phyloP scores from a whole-genome alignment of 108 stramenopile species.

The Cylindrotheca closterium region DNA sequence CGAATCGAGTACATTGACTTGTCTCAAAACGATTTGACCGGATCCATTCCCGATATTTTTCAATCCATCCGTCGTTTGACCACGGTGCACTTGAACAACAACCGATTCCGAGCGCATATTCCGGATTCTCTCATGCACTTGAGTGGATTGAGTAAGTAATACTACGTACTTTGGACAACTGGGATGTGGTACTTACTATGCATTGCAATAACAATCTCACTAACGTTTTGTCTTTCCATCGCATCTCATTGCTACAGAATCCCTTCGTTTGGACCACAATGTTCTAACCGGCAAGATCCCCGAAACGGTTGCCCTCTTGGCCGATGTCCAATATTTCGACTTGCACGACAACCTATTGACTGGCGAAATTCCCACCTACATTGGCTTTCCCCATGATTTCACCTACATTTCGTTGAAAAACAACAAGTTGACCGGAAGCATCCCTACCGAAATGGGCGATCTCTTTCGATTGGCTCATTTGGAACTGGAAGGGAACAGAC shows the following conservation, averaged over 20 bases:
- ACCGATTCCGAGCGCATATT: constrained; percentile 41
- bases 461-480: constrained; percentile 18
- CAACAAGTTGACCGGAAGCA: constrained; percentile 27
- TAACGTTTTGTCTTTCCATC: constrained; percentile 4
- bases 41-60: constrained; percentile 31
- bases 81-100: constrained; percentile 21
- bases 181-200: background rate
- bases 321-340: constrained; percentile 17
- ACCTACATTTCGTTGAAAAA: constrained; percentile 7
- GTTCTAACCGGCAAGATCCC: constrained; percentile 32
- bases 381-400: constrained; percentile 36
- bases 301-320: constrained; percentile 13
- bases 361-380: constrained; percentile 32
- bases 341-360: constrained; percentile 26
- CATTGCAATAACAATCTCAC: background rate
- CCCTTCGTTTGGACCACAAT: constrained; percentile 28
- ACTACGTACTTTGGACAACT: background rate
- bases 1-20: constrained; percentile 20
- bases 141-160: constrained; percentile 16
- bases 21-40: constrained; percentile 18
- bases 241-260: constrained; percentile 1
- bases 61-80: constrained; percentile 14
- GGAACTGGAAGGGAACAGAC: constrained; percentile 21
- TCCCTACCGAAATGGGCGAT: constrained; percentile 25
- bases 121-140: constrained; percentile 45